Conservation (phyloP, 2,329 filamentous ascomycete genomes). For the Chrysoporthe cubensis region DNA sequence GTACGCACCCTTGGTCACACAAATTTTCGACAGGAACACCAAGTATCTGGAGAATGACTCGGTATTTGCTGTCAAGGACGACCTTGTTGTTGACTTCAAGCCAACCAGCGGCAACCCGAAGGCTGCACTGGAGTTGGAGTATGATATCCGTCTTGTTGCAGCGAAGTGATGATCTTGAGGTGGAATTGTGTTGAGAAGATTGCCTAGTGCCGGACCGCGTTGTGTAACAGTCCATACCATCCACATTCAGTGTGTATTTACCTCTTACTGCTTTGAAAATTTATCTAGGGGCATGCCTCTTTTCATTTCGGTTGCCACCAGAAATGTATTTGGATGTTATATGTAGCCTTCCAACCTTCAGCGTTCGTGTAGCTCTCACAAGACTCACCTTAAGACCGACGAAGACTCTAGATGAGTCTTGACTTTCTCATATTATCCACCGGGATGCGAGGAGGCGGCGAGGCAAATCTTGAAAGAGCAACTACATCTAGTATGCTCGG, state of each 20-base stretch:
- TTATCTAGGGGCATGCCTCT: not conserved
- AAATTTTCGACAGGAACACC: slow-evolving; percentile 67
- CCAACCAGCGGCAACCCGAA: slow-evolving; percentile 40
- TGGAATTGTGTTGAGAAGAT: not conserved
- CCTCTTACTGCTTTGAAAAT: not conserved
- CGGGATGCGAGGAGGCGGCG: too few relatives aligned
- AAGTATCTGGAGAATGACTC: slow-evolving; percentile 54
- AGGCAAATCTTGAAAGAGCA: too few relatives aligned
- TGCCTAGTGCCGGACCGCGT: too few relatives aligned
- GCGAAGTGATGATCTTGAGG: slow-evolving; percentile 9
- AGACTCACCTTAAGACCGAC: too few relatives aligned
- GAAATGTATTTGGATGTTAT: too few relatives aligned
- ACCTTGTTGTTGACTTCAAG: slow-evolving; percentile 43
- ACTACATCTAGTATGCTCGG: too few relatives aligned
- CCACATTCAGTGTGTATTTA: slow-evolving; percentile 10
- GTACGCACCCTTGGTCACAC: slow-evolving; percentile 53
- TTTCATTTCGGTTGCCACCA: not conserved
- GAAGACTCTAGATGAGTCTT: too few relatives aligned
- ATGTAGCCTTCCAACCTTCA: too few relatives aligned
- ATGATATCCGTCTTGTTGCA: slow-evolving; percentile 39
- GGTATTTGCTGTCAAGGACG: slow-evolving; percentile 45
- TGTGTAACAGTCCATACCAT: not conserved
- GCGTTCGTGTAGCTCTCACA: too few relatives aligned
- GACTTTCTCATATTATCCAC: too few relatives aligned
- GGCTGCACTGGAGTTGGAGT: slow-evolving; percentile 43